Base-by-base conservation (phyloP, 208 protist genomes). In the Porcisia hertigi region DNA sequence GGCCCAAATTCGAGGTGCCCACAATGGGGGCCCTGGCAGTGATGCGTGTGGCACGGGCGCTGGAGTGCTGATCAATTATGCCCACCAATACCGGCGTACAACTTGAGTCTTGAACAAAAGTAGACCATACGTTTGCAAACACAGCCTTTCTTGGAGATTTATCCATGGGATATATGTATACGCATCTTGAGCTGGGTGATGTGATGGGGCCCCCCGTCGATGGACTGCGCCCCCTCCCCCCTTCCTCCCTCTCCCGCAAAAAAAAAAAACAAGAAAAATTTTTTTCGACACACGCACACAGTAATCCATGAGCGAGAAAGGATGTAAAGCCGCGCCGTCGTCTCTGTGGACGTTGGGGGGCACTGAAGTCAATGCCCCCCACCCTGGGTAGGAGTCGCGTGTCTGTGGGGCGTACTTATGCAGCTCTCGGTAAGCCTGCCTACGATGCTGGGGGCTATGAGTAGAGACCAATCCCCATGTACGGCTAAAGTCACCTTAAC, bases 1-100 rank as follows among this genome's bases (percentile, higher is more conserved):
- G 94, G 30, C 88, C 89, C 23, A 64, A 73, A 16, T 96, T 97
- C 65, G 57, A 83, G 54, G 81, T 97, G 14, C 91, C 89, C 4
- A 2, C 78, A 1, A 75, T 74, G 0, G 79, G 82, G 7, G 94
- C 94, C 7, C 66, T 97, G 9, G 90, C 93, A 34, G 52, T 97
- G 59, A 93, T 97, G 85, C 89, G 91, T 54, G 65, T 97, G 0
- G 92, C 94, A 12, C 65, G 72, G 25, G 45, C 81, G n/a, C 79
- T 97, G 12, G 84, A 94, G 65, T 96, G 91, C 79, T 97, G 62
- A 60, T 12, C 3, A 12, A 30, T 11, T 12, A 71, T 71, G 65
- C 23, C 34, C 45, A 53, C n/a, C n/a, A 18, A 25, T 12, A 25
- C 30, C 41, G 18, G 20, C 14, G 62, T 49, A 36, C 14, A 23